Conservation (phyloP, 2,329 filamentous ascomycete genomes). For the Cordyceps cateniannulata region DNA sequence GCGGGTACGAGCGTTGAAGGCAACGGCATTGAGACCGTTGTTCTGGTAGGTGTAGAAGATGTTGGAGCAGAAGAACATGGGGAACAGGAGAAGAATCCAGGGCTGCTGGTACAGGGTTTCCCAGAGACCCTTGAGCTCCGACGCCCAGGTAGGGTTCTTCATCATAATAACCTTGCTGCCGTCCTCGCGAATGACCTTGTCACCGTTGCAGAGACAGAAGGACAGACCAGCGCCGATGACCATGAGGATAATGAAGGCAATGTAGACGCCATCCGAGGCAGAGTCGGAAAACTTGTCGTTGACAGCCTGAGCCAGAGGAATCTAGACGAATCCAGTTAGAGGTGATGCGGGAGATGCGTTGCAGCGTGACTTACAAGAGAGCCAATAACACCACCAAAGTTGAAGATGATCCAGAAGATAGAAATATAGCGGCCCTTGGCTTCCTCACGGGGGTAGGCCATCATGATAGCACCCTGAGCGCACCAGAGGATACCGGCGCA, state of each 20-base stretch:
- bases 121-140: constrained; percentile 65
- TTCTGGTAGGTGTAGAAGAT: constrained; percentile 52
- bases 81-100: constrained; percentile 49
- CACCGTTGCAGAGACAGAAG: constrained; percentile 64
- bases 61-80: constrained; percentile 50
- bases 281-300: constrained; percentile 36
- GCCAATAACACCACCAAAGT: constrained; percentile 83
- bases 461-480: constrained; percentile 80
- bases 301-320: constrained; percentile 69
- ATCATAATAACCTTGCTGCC: constrained; percentile 77
- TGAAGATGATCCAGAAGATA: constrained; percentile 94
- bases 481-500: constrained; percentile 79
- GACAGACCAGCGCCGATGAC: constrained; percentile 63
- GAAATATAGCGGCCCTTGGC: constrained; percentile 85
- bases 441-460: constrained; percentile 76
- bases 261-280: constrained; percentile 75
- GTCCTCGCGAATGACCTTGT: constrained; percentile 66
- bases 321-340: constrained; percentile 26
- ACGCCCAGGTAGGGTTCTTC: constrained; percentile 81
- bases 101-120: constrained; percentile 61
- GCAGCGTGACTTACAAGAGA: constrained; percentile 41
- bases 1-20: constrained; percentile 49
- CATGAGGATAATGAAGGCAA: constrained; percentile 82
- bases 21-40: constrained; percentile 46
- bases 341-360: background rate